Base-by-base conservation (phyloP, 306 rosid genomes). In the Rosa multiflora region DNA sequence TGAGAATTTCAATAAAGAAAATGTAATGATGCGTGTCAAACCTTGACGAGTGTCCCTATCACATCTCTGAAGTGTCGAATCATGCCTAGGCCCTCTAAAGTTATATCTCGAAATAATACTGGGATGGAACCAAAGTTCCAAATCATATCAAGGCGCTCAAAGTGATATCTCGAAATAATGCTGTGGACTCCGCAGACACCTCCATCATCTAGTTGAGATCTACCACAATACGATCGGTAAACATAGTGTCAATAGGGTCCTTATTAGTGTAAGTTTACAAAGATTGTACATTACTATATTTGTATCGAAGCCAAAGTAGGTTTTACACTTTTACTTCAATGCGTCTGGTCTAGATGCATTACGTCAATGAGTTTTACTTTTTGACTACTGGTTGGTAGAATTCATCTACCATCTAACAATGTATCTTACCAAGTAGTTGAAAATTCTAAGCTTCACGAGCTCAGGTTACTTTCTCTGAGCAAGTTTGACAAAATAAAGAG, bases 401-500 rank as follows among this genome's bases (percentile, higher is more conserved):
- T 29, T 51, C 64, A 72, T 51, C 20, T 32, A 72, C 63, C 18
- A 14, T 52, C 55, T 72, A 29, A 72, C 63, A 72, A 32, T 23
- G 63, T 49, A 49, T 72, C 10, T 18, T 32, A 17, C 29, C 32
- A 9, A 72, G 9, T 8, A 53, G 47, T 49, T 32, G 47, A 72
- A 72, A 72, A 37, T 39, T 37, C 49, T 37, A 5, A 32, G 37
- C 51, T 20, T 55, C 63, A 51, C 29, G 29, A 26, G 29, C 29
- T 26, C 29, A 26, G 48, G 63, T 4, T 51, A 9, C 40, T 3
- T 8, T 20, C 52, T 73, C 37, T 37, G 48, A 20, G 18, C 77
- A 73, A 53, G 13, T 73, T 58, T 55, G 51, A 73, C 37, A 10
- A 20, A n/a, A 73, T n/a, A 64, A n/a, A 73, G 48, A 14, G n/a